phyloP scores from a whole-genome alignment of 2,329 filamentous ascomycete species.

The Chrysosporium keratinophilum region DNA sequence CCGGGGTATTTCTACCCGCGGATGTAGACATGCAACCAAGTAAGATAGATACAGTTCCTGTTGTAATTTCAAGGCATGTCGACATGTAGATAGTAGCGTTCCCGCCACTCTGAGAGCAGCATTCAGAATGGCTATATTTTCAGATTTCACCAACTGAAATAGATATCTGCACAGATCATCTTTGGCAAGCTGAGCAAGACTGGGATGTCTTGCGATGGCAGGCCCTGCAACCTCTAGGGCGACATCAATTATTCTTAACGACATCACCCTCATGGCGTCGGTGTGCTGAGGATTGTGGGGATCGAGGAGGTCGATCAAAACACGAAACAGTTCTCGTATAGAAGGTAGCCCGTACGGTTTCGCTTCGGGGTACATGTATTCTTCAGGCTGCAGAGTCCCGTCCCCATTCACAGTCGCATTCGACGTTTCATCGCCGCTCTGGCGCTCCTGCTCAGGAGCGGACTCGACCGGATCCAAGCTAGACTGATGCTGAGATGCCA shows the following conservation, averaged over 20 bases:
- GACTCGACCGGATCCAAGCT: conserved; percentile 32
- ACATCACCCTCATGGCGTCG: conserved; percentile 95
- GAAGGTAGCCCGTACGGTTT: conserved; percentile 89
- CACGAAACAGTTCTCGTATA: conserved; percentile 86
- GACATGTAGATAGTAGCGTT: conserved; percentile 81
- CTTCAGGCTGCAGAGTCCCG: conserved; percentile 24
- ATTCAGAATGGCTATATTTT: conserved; percentile 90
- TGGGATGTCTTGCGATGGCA: conserved; percentile 85
- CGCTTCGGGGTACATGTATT: conserved; percentile 47
- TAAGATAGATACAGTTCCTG: conserved; percentile 95
- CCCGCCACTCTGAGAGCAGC: conserved; percentile 87
- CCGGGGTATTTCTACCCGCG: conserved; percentile 82
- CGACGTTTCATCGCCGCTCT: conserved; percentile 27
- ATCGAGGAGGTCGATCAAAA: conserved; percentile 85
- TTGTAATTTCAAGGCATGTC: conserved; percentile 82
- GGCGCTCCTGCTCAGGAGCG: conserved; percentile 22
- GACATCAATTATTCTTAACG: conserved; percentile 90
- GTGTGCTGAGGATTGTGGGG: conserved; percentile 88
- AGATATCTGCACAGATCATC: conserved; percentile 88
- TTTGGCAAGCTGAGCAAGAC: conserved; percentile 75
- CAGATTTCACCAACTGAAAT: conserved; percentile 90
- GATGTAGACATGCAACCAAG: conserved; percentile 84
- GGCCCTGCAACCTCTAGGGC: conserved; percentile 92
- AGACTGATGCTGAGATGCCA: conserved; percentile 43
- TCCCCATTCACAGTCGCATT: conserved; percentile 27